Base-by-base conservation (phyloP, 2,329 filamentous ascomycete genomes). In the Colletotrichum sansevieriae region DNA sequence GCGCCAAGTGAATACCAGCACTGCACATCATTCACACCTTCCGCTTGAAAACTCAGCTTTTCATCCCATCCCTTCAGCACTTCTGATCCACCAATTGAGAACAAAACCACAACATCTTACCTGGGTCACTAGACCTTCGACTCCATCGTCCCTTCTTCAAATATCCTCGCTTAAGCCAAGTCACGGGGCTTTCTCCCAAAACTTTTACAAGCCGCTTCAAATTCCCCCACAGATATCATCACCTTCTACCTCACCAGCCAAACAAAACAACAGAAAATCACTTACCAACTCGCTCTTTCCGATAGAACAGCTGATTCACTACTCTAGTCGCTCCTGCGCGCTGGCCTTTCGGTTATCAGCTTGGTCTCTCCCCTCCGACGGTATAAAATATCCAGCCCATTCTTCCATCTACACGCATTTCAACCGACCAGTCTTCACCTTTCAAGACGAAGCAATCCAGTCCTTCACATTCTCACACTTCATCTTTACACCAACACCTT, bases 261-360 rank as follows among this genome's bases (percentile, higher is more conserved):
- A 39, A 6, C 39, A 15, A 15, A 33, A 37, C 22, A 12, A 49
- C 18, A 2, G 6, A 58, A 44, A 20, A 25, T 41, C 4, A 10
- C 15, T 39, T 35, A 11, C 18, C 55, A 39, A 33, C 47, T 56
- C 39, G 15, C 49, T 29, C 4, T 71, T 51, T 51, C 15, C 18
- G 25, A 46, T n/a, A 9, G 35, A 12, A 29, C 18, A 56, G 18
- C 35, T 15, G 12, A 54, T 62, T 62, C 59, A 62, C 59, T 35
- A 18, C 9, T 43, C 37, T 15, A 2, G 46, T 43, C 22, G 20
- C 35, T 52, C 37, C 37, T 43, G 59, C 59, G 2, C 18, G 10
- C 37, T 18, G 13, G 8, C 7, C n/a, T 25, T 13, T 18, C n/a
- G 15, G 43, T 46, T n/a, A 4, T n/a, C 11, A 39, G 13, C 11